phyloP scores from a whole-genome alignment of 768 basidiomycete species.

The Termitomyces sp. region DNA sequence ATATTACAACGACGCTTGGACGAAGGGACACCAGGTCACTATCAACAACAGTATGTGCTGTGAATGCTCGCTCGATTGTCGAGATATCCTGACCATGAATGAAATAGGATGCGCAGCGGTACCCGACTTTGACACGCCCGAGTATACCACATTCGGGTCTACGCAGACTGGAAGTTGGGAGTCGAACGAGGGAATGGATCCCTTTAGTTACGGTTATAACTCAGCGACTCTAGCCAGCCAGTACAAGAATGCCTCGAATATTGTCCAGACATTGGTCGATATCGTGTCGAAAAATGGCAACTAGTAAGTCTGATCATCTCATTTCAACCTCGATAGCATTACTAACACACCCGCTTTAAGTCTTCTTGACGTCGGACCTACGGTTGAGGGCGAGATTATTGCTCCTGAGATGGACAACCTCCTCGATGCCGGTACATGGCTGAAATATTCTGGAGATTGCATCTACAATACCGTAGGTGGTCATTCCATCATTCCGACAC shows the following conservation, averaged over 20 bases:
- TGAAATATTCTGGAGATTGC: slow-evolving; percentile 46
- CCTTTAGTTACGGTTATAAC: slow-evolving; percentile 47
- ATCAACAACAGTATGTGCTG: slow-evolving; percentile 30
- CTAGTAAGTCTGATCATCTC: slow-evolving; percentile 28
- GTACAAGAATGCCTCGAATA: slow-evolving; percentile 48
- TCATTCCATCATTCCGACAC: background rate
- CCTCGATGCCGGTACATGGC: slow-evolving; percentile 49
- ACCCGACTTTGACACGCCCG: slow-evolving; percentile 55
- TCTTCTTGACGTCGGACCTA: slow-evolving; percentile 52
- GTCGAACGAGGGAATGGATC: slow-evolving; percentile 57
- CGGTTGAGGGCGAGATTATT: slow-evolving; percentile 51
- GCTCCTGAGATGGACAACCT: slow-evolving; percentile 43
- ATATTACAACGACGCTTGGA: slow-evolving; percentile 40
- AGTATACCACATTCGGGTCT: slow-evolving; percentile 45
- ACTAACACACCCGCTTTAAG: slow-evolving; percentile 20
- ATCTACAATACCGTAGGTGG: slow-evolving; percentile 48
- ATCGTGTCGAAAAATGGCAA: slow-evolving; percentile 64
- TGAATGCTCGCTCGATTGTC: no score
- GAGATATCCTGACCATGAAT: background rate
- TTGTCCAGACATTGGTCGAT: slow-evolving; percentile 50
- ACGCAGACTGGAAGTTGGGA: slow-evolving; percentile 52
- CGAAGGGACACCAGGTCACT: slow-evolving; percentile 42
- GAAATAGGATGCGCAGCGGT: slow-evolving; percentile 42
- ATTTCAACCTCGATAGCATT: background rate
- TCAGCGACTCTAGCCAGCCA: slow-evolving; percentile 34